Percentiles rank a stretch among this genome's conserved stretches.
phyloP scores from a whole-genome alignment of 2,329 filamentous ascomycete genomes.

The Chrysoporthe austroafricana region DNA sequence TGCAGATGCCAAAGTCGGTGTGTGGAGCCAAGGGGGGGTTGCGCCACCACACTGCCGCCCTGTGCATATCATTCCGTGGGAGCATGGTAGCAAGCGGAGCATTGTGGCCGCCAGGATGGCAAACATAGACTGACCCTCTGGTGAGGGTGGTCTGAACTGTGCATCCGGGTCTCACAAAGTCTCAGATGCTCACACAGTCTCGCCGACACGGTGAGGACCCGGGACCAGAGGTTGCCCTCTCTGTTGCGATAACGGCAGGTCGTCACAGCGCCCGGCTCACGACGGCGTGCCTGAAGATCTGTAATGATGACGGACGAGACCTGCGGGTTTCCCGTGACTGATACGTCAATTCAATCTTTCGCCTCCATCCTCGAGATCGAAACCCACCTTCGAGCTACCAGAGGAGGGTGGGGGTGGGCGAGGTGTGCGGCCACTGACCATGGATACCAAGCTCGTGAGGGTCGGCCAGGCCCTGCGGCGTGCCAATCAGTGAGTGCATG shows the following conservation, averaged over 20 bases:
- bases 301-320: neutral
- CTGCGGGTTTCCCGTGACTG: neutral
- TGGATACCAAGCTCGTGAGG: slow-evolving; percentile 4
- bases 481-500: slow-evolving; percentile 15
- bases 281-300: neutral
- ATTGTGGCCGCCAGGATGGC: slow-evolving; percentile 20
- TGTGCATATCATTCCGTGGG: neutral
- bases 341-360: neutral
- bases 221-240: too few relatives aligned
- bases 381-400: neutral
- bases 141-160: neutral
- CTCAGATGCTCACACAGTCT: neutral
- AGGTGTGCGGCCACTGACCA: slow-evolving; percentile 3
- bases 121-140: neutral
- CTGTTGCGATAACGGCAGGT: too few relatives aligned
- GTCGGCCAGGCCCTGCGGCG: slow-evolving; percentile 2
- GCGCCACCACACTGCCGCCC: slow-evolving; percentile 17
- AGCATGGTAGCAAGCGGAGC: slow-evolving; percentile 23
- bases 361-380: slow-evolving; percentile 2
- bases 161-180: neutral
- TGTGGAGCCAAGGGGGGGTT: slow-evolving; percentile 23
- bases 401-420: slow-evolving; percentile 1
- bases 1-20: slow-evolving; percentile 26
- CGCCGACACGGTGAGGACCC: neutral
- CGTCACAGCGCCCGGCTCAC: too few relatives aligned